Evolutionary conservation across 352 stramenopile species (phyloP), one percentile per base, ranked within the genome.

Genomic region (Hyaloperonospora brassicae): DNA sequence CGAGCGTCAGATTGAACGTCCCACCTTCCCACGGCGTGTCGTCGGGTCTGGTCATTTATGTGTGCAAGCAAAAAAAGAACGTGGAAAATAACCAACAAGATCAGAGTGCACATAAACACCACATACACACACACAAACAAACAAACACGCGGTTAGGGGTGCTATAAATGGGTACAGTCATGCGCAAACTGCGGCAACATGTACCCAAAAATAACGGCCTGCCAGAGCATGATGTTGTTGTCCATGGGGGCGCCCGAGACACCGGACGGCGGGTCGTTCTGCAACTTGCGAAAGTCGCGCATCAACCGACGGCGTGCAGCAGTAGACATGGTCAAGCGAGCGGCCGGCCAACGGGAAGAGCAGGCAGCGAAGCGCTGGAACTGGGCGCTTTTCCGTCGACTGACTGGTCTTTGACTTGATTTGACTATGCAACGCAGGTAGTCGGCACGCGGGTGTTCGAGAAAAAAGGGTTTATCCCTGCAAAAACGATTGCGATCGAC

Each of bases 11-110:
- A 71, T 98, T 98, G 71, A 98, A 98, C n/a, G 92, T 98, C 7
- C 92, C 93, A 21, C 97, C 97, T 76, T 99, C 97, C 96, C 96
- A 99, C 6, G 97, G 96, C 38, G 96, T 99, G 63, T 99, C 96
- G 67, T 98, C 95, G 3, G 97, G 97, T 35, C 96, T 97, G 67
- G 82, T 17, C 24, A 10, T 31, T 34, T 34, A 34, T 34, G 4
- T 4, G 4, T 34, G 27, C 8, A 34, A 4, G 17, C 17, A 42
- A 44, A 8, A 22, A 42, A 42, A 42, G n/a, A 42, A 42, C 36
- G 36, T 42, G 14, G 36, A 14, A 21, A 42, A 14, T 21, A 42
- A 42, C 2, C 5, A 14, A 21, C 10, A 42, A 42, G 4, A 17
- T 17, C 17, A 17, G 17, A 17, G 17, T 17, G 17, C 17, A 17